These are phyloP conservation scores for Trapa bicornis DNA, from an alignment of 345 rosid species.

Conservation along the genomic window DNA sequence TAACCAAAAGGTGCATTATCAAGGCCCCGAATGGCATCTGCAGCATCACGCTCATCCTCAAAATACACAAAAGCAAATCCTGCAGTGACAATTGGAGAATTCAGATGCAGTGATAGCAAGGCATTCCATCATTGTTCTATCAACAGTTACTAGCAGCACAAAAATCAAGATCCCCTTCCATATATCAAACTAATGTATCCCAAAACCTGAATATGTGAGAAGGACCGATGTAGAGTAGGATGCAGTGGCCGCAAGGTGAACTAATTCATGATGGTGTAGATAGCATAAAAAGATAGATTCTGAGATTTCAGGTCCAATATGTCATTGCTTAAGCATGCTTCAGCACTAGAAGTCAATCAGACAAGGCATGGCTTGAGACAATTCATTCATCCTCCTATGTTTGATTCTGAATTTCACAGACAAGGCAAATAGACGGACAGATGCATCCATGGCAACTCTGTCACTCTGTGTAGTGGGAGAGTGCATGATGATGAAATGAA, in stretches of 20 bases:
- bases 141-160: constrained; percentile 11
- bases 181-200: constrained; percentile 25
- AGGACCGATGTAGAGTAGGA: constrained; percentile 66
- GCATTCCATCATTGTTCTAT: not conserved
- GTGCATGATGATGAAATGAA: constrained; percentile 39
- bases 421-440: constrained; percentile 37
- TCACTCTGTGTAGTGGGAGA: constrained; percentile 38
- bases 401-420: constrained; percentile 21
- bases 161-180: constrained; percentile 28
- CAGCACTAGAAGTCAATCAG: constrained; percentile 61
- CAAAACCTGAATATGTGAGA: constrained; percentile 68
- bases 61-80: constrained; percentile 88
- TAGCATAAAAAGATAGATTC: constrained; percentile 30
- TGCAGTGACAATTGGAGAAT: constrained; percentile 17
- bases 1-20: constrained; percentile 67
- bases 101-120: not conserved
- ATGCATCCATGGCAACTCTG: constrained; percentile 36
- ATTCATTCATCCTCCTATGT: constrained; percentile 50
- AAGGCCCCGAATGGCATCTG: constrained; percentile 59
- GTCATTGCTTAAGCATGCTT: constrained; percentile 53
- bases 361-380: constrained; percentile 49
- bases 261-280: constrained; percentile 50
- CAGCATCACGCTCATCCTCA: constrained; percentile 82
- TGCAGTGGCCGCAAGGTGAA: constrained; percentile 68
- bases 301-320: constrained; percentile 55